A percentile compares a stretch with the other conserved stretches of the same genome.
Conservation (phyloP, 192 early-diverging fungal genomes). For the Kickxella alabastrina region DNA sequence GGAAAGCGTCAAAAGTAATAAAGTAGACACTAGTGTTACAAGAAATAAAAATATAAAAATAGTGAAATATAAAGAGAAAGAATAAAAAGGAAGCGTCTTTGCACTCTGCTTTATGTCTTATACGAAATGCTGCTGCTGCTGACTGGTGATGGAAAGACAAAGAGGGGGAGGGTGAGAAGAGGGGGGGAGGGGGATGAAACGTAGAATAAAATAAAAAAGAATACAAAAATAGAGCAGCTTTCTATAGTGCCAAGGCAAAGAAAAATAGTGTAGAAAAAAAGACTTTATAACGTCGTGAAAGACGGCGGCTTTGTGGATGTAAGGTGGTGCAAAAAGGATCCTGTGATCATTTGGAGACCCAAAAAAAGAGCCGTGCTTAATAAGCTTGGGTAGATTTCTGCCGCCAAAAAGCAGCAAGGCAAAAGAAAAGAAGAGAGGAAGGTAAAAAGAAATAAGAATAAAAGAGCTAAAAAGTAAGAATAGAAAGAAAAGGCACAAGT, state of each 20-base stretch:
- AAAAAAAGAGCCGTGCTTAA: neutral
- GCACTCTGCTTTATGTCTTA: neutral
- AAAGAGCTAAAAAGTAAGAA: neutral
- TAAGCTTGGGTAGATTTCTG: neutral
- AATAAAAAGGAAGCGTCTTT: neutral
- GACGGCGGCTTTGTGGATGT: slow-evolving; percentile 4
- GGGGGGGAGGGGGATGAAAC: too few relatives aligned
- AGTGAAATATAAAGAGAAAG: neutral
- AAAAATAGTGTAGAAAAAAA: neutral
- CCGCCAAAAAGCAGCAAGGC: neutral
- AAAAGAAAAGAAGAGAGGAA: slow-evolving; percentile 3
- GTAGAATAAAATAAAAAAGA: too few relatives aligned
- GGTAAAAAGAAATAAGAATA: neutral
- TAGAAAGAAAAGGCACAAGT: slow-evolving; percentile 9
- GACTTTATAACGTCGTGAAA: neutral
- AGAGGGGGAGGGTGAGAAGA: too few relatives aligned
- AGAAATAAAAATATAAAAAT: neutral
- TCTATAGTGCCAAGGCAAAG: neutral
- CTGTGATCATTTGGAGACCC: slow-evolving; percentile 8
- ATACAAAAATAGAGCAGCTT: neutral
- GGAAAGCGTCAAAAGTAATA: neutral
- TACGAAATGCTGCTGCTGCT: too few relatives aligned
- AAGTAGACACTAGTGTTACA: neutral
- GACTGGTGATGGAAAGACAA: too few relatives aligned
- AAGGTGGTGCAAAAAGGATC: neutral